Conservation (phyloP, 31 red algal genomes). For the Porphyra umbilicalis region DNA sequence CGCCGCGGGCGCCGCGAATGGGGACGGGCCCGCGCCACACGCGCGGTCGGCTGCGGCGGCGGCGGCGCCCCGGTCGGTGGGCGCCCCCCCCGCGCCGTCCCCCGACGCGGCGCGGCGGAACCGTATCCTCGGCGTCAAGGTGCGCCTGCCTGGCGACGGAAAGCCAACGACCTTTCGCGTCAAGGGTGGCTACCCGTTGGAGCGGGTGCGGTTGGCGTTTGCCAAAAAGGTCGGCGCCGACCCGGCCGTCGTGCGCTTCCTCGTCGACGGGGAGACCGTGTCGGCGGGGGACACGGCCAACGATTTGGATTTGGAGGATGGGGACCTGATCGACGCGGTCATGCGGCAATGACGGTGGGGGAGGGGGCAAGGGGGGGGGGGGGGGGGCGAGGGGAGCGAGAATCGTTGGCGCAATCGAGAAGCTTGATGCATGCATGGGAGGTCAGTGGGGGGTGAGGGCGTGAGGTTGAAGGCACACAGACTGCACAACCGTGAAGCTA, state of each 20-base stretch:
- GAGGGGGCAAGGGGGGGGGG: too few species aligned
- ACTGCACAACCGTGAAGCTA: too few species aligned
- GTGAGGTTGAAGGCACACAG: too few species aligned
- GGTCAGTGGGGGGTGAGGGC: too few species aligned
- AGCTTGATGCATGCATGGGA: too few species aligned
- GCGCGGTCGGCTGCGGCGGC: background rate
- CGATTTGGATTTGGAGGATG: background rate
- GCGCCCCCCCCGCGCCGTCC: background rate
- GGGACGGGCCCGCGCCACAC: background rate
- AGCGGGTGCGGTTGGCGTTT: background rate
- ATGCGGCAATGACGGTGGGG: too few species aligned
- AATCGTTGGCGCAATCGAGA: too few species aligned
- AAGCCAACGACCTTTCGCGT: background rate
- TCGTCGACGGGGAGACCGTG: background rate
- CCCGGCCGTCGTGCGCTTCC: background rate
- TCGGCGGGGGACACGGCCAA: background rate
- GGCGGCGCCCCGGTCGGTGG: background rate
- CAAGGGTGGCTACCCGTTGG: background rate
- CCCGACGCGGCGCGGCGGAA: background rate
- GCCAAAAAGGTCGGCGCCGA: background rate
- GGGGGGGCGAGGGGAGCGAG: too few species aligned
- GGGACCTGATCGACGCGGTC: background rate
- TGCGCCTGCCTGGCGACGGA: background rate
- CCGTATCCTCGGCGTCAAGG: background rate
- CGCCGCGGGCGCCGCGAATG: background rate